A percentile compares a stretch with the other conserved stretches of the same genome.
Evolutionary conservation across 1,284 basidiomycete genomes (phyloP).

Genomic region (Leccinum subrobustum): DNA sequence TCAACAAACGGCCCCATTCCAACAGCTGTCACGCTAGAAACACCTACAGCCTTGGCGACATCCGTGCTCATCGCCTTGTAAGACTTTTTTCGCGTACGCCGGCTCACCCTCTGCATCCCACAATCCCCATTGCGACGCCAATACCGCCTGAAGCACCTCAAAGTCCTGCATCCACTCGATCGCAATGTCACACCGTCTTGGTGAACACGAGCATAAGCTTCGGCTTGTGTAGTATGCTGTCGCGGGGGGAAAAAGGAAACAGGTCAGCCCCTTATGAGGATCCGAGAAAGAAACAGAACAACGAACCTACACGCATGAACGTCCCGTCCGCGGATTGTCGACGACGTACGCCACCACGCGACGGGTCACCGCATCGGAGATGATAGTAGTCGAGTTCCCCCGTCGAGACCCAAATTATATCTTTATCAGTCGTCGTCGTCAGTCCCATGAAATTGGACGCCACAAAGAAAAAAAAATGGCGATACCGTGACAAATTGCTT

Average conservation of each 20-base stretch:
- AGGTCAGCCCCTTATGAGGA: no score
- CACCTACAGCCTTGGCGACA: constrained; percentile 82
- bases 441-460: constrained; percentile 16
- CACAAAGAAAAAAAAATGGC: constrained; percentile 15
- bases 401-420: constrained; percentile 95
- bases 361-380: no score
- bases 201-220: constrained; percentile 89
- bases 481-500: constrained; percentile 77
- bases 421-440: constrained; percentile 40
- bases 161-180: constrained; percentile 99
- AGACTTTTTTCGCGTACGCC: constrained; percentile 99
- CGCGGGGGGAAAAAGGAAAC: no score
- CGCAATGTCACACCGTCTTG: constrained; percentile 92
- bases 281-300: no score
- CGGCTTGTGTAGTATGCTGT: constrained; percentile 96
- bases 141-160: constrained; percentile 79
- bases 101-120: constrained; percentile 85
- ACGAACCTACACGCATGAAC: no score
- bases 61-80: constrained; percentile 58
- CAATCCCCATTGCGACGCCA: constrained; percentile 62
- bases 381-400: constrained; percentile 43
- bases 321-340: no score
- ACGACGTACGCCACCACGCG: no score
- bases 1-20: constrained; percentile 91
- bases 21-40: constrained; percentile 92